Evolutionary conservation across 106 monocot species (phyloP), one percentile per base, ranked within the genome.

Genomic region (Posidonia australis): DNA sequence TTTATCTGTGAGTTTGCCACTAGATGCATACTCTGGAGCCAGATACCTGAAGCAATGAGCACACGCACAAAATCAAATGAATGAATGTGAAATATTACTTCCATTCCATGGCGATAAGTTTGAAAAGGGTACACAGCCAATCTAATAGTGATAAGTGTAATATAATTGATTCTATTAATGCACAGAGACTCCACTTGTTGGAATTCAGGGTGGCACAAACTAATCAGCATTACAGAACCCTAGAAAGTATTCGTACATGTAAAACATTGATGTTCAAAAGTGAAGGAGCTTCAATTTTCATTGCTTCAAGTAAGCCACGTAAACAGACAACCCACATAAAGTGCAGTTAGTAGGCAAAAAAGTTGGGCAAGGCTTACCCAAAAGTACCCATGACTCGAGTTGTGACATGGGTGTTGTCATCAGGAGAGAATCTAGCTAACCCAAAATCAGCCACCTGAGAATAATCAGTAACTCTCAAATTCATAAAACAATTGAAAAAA

Each of bases 371-470:
- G 22, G 16, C 53, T 48, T 65, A 73, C 72, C 72, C 72, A 65
- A 73, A 73, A 58, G 72, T 73, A 20, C 72, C 72, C 72, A 96
- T 84, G 26, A 96, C 86, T 53, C 90, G 75, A 5, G 94, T 96
- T 27, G 94, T 90, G 59, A 96, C 72, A 51, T 90, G 90, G 9
- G 94, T 86, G 32, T 80, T 70, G 47, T 82, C 73, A 30, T 77
- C 84, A 56, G 71, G 57, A 54, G 79, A 67, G 52, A 82, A 65
- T 64, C 80, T 96, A 19, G 94, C 94, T 43, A 96, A 83, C n/a
- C 94, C 94, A 80, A 96, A 96, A 82, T 96, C 94, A 42, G 94
- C 79, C 72, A 96, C 90, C 94, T 96, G 77, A 25, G 74, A 63
- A 63, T 9, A 20, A 26, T 6, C n/a, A 20, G 17, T 42, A 19